A percentile compares a stretch with the other conserved stretches of the same genome.
These are phyloP conservation scores for Lentinula detonsa DNA, from an alignment of 768 basidiomycete species.

Conservation along the genomic window DNA sequence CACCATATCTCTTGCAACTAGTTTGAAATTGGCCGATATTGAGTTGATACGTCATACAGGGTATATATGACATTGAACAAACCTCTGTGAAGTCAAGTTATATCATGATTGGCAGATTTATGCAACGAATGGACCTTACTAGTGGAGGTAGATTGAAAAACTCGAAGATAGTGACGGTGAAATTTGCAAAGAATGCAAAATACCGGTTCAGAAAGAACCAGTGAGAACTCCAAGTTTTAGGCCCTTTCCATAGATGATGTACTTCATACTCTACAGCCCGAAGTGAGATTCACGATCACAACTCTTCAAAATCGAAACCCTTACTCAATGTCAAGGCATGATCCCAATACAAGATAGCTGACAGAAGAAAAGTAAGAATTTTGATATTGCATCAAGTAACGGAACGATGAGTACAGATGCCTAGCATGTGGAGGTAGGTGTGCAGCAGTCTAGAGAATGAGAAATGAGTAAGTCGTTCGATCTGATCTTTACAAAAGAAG, in stretches of 20 bases:
- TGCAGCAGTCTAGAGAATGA: not conserved
- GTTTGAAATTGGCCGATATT: not conserved
- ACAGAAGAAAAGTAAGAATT: not conserved
- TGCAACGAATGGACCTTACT: not conserved
- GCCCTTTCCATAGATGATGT: conserved; percentile 13
- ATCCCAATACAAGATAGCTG: conserved; percentile 8
- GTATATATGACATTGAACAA: not conserved
- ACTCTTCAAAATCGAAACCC: not conserved
- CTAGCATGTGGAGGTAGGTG: conserved; percentile 1
- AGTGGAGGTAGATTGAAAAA: not conserved
- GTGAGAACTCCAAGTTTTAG: conserved; percentile 10
- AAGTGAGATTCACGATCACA: not conserved
- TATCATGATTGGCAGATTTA: not conserved
- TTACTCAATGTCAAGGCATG: conserved; percentile 6
- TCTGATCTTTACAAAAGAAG: not conserved
- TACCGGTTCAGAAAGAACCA: conserved; percentile 19
- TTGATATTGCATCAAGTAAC: not conserved
- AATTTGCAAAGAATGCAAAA: conserved; percentile 12
- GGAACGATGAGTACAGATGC: not conserved
- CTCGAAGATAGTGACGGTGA: conserved; percentile 8
- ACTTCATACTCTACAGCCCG: conserved; percentile 12
- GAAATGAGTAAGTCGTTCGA: not conserved
- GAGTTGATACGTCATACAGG: not conserved
- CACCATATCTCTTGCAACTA: conserved; percentile 20
- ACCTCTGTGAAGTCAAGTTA: not conserved